Evolutionary conservation across 2,329 filamentous ascomycete genomes (phyloP).

Genomic region (Dactylellina leptospora): DNA sequence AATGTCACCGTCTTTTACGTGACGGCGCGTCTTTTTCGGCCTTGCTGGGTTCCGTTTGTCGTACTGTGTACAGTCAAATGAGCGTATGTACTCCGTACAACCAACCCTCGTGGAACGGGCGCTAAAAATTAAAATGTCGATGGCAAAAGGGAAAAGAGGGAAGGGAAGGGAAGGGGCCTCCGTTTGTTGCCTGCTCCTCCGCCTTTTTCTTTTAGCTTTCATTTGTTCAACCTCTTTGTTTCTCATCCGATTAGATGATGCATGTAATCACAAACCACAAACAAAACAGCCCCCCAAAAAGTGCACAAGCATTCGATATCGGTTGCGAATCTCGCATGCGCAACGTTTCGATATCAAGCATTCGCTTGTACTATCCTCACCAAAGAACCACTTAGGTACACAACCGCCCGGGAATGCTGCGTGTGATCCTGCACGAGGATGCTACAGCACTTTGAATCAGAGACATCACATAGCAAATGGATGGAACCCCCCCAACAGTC

Average conservation of each 20-base stretch:
- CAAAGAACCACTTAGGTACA: not conserved
- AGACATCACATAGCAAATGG: not conserved
- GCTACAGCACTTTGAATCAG: not conserved
- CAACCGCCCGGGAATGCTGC: not conserved
- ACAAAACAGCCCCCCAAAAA: not conserved
- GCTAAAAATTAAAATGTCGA: conserved; percentile 45
- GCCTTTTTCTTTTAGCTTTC: conserved; percentile 3
- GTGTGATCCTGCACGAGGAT: not conserved
- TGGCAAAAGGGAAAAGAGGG: conserved; percentile 22
- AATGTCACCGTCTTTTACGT: not conserved
- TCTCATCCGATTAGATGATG: conserved; percentile 7
- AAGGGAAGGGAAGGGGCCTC: conserved; percentile 11
- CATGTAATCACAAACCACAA: not conserved
- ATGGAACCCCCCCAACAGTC: no score
- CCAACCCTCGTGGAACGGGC: conserved; percentile 48
- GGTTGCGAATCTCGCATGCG: not conserved
- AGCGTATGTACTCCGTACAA: not conserved
- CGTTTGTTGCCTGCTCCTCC: not conserved
- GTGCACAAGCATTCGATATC: not conserved
- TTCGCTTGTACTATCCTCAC: not conserved
- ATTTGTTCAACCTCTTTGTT: not conserved
- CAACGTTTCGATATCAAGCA: not conserved
- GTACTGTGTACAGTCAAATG: conserved; percentile 13
- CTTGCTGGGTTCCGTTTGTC: conserved; percentile 11
- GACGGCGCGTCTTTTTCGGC: conserved; percentile 28